These are phyloP conservation scores for Groenewaldozyma tartarivorans DNA, from an alignment of 805 yeast genomes.

Conservation along the genomic window DNA sequence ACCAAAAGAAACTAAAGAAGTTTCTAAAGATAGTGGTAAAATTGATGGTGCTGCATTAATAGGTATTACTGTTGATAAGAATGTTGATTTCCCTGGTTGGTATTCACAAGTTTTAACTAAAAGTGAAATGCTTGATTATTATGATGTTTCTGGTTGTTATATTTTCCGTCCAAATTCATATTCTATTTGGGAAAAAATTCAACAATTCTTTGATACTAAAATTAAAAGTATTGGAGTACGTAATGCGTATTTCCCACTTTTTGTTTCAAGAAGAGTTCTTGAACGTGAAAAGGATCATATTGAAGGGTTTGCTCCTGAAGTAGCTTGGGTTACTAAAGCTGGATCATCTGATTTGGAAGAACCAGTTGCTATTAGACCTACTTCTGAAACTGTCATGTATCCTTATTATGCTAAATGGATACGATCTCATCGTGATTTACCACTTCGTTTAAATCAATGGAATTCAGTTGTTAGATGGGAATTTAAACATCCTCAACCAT, in stretches of 20 bases:
- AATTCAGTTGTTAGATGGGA: slow-evolving; percentile 99
- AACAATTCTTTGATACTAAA: slow-evolving; percentile 67
- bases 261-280: slow-evolving; percentile 82
- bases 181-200: slow-evolving; percentile 90
- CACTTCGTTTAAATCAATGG: slow-evolving; percentile 96
- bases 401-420: slow-evolving; percentile 99
- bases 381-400: slow-evolving; percentile 99
- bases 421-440: slow-evolving; percentile 95
- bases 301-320: slow-evolving; percentile 99
- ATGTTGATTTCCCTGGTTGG: slow-evolving; percentile 91
- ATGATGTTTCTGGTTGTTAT: slow-evolving; percentile 98
- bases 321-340: slow-evolving; percentile 98
- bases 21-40: slow-evolving; percentile 29
- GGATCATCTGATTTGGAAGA: slow-evolving; percentile 92
- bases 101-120: slow-evolving; percentile 92
- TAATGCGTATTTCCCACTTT: slow-evolving; percentile 98
- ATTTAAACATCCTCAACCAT: slow-evolving; percentile 99
- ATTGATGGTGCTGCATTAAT: slow-evolving; percentile 69
- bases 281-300: slow-evolving; percentile 98
- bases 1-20: slow-evolving; percentile 21
- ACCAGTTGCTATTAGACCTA: slow-evolving; percentile 98
- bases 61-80: slow-evolving; percentile 93
- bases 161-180: slow-evolving; percentile 95
- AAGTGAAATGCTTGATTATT: slow-evolving; percentile 97
- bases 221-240: slow-evolving; percentile 87